Evolutionary conservation across 768 basidiomycete genomes (phyloP), one percentile per base, ranked within the genome.

Genomic region (Suillus ampliporus): DNA sequence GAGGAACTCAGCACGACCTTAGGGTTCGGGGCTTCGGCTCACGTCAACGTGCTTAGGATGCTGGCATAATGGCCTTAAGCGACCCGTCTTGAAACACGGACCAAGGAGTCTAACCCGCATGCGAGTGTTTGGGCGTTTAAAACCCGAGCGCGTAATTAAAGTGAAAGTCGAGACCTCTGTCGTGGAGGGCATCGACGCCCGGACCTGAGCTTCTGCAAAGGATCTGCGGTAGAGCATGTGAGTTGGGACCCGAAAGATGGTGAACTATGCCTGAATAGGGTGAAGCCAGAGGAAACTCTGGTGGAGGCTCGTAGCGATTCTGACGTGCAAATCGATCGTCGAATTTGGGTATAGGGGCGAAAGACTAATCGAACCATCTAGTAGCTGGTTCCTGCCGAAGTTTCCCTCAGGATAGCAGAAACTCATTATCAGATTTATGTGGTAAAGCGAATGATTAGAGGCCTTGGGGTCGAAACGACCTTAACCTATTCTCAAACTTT

Each of bases 321-420:
- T 92, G 91, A 91, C 89, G 88, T 92, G 91, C 91, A 92, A 92
- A 91, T 92, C 89, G 88, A 91, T 92, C 87, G 89, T 91, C 88
- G 82, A 90, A 92, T 89, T 89, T 91, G 90, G 89, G 90, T 91
- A 91, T 92, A 91, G 90, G 90, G 91, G 90, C 87, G 88, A 92
- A 92, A 92, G 91, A 92, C 90, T 89, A 91, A 91, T 92, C 89
- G 88, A 91, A 90, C 89, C 89, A 89, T 91, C 84, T 90, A 90
- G 89, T 91, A 89, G 89, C 89, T 91, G 89, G 89, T 91, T 91
- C 88, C 89, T 87, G 86, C 88, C 87, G 87, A 89, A 91, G 88
- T 90, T 90, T 91, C 89, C 88, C 89, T 84, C 83, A 85, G 84
- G 83, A 85, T 84, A 85, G 83, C 83, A 83, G 83, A 83, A 80